Evolutionary conservation across 805 yeast species (phyloP).

Genomic region (Zygoascus tannicola): DNA sequence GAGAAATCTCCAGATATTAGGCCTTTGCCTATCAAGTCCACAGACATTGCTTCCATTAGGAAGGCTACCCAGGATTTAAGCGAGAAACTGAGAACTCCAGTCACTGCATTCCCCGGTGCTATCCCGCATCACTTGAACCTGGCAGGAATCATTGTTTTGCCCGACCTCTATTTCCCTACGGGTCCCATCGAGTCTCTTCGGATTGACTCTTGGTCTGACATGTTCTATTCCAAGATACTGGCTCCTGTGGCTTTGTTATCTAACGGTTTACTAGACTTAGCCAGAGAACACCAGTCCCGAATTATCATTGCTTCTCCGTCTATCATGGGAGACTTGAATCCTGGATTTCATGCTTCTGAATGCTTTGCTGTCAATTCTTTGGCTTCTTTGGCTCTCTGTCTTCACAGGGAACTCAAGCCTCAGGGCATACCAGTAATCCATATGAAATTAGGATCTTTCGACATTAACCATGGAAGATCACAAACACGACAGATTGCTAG

Average conservation of each 20-base stretch:
- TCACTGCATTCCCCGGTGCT: slow-evolving; percentile 50
- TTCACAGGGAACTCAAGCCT: slow-evolving; percentile 38
- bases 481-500: slow-evolving; percentile 25
- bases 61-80: slow-evolving; percentile 43
- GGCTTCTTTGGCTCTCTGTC: slow-evolving; percentile 29
- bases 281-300: slow-evolving; percentile 42
- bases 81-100: slow-evolving; percentile 42
- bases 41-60: slow-evolving; percentile 34
- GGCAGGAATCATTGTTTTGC: slow-evolving; percentile 60
- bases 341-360: slow-evolving; percentile 61
- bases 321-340: slow-evolving; percentile 42
- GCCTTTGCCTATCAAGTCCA: slow-evolving; percentile 46
- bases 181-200: slow-evolving; percentile 58
- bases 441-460: slow-evolving; percentile 40
- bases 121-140: slow-evolving; percentile 46
- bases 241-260: slow-evolving; percentile 44
- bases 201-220: slow-evolving; percentile 41
- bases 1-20: slow-evolving; percentile 64
- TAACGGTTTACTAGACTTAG: slow-evolving; percentile 46
- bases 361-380: slow-evolving; percentile 42
- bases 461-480: slow-evolving; percentile 28
- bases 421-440: slow-evolving; percentile 36
- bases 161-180: slow-evolving; percentile 56
- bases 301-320: slow-evolving; percentile 46
- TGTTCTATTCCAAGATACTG: slow-evolving; percentile 37